Base-by-base conservation (phyloP, 164 flowering plant species). In the Annona cherimola region DNA sequence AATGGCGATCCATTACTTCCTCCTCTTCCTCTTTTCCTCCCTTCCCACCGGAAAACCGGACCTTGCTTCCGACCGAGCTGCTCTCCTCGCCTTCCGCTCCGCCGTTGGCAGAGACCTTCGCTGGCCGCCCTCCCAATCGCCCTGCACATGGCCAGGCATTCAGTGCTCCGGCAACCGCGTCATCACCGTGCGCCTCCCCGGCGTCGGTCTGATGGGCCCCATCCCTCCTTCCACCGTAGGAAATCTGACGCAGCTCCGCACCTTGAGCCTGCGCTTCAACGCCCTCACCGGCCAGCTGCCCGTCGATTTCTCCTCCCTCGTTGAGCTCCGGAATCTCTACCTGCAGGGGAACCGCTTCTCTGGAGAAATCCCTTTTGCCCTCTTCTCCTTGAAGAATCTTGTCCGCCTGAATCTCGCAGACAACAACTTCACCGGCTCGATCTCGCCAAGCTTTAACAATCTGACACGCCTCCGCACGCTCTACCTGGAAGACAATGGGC, bases 211-310 rank as follows among this genome's bases (percentile, higher is more conserved):
- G 68, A 67, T 83, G 66, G 98, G 98, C 39, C 5, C 67, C 20
- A 71, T 91, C 16, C 95, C 98, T 8, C 2, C 43, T 0, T 85
- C 81, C n/a, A 54, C 81, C 26, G 61, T 93, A 75, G 86, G 86
- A 2, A 90, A 87, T 74, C 83, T 93, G 6, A 87, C 95, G 0
- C 41, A 45, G 0, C 84, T 93, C 2, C 86, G 80, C 1, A 83
- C 88, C 6, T 83, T 93, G 69, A 86, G 90, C 43, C 89, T 93
- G 45, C 88, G 98, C 2, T 69, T 83, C 78, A 94, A 94, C 73
- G 79, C 88, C 0, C 75, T 94, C 42, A 54, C 82, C 3, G 97
- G 96, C 4, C 76, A 68, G 5, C 79, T 94, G 4, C 98, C 98
- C 2, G 35, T 84, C 7, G 97, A 92, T 80, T 82, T 94, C 61